Evolutionary conservation across 116 monocot species (phyloP), one percentile per base, ranked within the genome.

Genomic region (Cymodocea nodosa): DNA sequence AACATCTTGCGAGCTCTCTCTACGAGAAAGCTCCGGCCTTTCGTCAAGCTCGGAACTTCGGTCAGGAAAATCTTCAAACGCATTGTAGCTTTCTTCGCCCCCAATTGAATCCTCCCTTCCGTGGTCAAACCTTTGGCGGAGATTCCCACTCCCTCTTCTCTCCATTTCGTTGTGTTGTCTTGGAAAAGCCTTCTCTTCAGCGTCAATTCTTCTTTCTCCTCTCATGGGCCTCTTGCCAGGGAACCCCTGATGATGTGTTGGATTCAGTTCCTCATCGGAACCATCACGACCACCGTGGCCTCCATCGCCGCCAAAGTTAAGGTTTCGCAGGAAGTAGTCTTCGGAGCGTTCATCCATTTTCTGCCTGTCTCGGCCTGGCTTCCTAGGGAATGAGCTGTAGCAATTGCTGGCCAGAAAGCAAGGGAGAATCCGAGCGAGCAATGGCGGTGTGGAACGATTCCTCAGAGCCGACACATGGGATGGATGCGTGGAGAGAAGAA

Each of bases 301-400:
- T n/a, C 34, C 70, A 10, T 15, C 65, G 39, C 64, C 52, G 19
- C 66, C 70, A 65, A 76, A 76, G 35, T 76, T 53, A 51, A 76
- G 76, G 39, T 59, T 76, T 14, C 70, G 70, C 35, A 76, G 65
- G 70, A 71, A 76, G 70, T 22, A 55, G 23, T 76, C 76, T 7
- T 76, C 76, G 24, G 51, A 55, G 0, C 19, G 56, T 17, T 66
- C 60, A 5, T 60, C 52, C 13, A 0, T 11, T 24, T 10, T 34
- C 34, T 53, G 25, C 17, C 57, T 23, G 67, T 60, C 70, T 18
- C 51, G 8, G n/a, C 17, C 37, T n/a, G 48, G 37, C 35, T 49
- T 56, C 15, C 51, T 54, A 14, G 70, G 65, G 52, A 50, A 7
- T 15, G 70, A 65, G 20, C 70, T 52, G 56, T 49, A 69, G 14